Evolutionary conservation across 257 asterid genomes (phyloP).

Genomic region (Nicotiana knightiana): DNA sequence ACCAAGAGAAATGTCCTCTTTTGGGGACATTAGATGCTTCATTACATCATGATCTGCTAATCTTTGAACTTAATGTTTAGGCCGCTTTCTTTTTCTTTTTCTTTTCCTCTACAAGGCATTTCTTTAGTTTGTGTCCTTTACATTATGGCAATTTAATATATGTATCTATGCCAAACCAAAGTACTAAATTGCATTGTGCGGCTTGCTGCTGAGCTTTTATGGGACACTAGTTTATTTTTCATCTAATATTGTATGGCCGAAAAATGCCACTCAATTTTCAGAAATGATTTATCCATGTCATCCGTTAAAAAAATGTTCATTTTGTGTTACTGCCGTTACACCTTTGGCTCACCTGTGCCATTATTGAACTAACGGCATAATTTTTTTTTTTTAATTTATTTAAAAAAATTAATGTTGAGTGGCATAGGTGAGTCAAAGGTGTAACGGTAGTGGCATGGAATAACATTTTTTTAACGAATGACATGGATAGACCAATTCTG

Average conservation of each 20-base stretch:
- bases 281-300: too few relatives aligned
- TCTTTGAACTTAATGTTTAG: not conserved
- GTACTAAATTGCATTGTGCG: slow-evolving; percentile 12
- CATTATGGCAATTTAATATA: slow-evolving; percentile 6
- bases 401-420: too few relatives aligned
- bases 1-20: slow-evolving; percentile 20
- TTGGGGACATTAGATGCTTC: slow-evolving; percentile 16
- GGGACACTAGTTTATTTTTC: slow-evolving; percentile 18
- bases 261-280: too few relatives aligned
- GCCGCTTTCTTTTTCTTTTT: slow-evolving; percentile 17
- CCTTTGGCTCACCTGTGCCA: too few relatives aligned
- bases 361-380: too few relatives aligned
- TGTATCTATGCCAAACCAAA: not conserved
- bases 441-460: too few relatives aligned
- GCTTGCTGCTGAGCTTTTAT: slow-evolving; percentile 18
- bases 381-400: too few relatives aligned
- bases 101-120: slow-evolving; percentile 8
- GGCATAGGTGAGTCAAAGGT: too few relatives aligned
- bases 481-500: too few relatives aligned
- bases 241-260: not conserved
- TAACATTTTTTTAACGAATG: too few relatives aligned
- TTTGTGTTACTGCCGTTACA: too few relatives aligned
- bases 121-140: not conserved
- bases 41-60: not conserved
- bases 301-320: too few relatives aligned